Conservation (phyloP, 148 eudicot genomes). For the Dysphania ambrosioides region DNA sequence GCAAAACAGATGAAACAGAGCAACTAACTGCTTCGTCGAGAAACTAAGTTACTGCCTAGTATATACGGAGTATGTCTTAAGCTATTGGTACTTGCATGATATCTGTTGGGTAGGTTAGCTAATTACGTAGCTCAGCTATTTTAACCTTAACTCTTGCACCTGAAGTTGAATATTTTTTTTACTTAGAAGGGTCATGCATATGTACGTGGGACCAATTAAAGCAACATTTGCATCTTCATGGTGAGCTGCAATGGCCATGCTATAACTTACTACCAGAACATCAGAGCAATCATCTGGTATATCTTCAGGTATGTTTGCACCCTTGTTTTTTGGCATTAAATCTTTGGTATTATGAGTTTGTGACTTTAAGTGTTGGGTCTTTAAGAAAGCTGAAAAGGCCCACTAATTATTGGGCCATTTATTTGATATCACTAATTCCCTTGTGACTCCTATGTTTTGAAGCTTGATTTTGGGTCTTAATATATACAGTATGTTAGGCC, state of each 20-base stretch:
- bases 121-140: background rate
- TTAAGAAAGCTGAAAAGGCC: no score
- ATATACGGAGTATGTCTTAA: background rate
- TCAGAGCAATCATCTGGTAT: slow-evolving; percentile 72
- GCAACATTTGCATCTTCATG: slow-evolving; percentile 90
- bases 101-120: background rate
- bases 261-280: slow-evolving; percentile 58
- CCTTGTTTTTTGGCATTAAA: slow-evolving; percentile 48
- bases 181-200: slow-evolving; percentile 26
- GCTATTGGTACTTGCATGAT: background rate
- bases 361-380: no score
- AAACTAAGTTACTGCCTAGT: background rate
- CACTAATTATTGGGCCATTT: no score
- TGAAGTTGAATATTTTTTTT: background rate
- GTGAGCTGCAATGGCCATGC: slow-evolving; percentile 76
- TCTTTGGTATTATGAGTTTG: no score
- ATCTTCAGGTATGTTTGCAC: slow-evolving; percentile 27
- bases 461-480: background rate
- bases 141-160: background rate
- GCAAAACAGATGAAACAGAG: background rate
- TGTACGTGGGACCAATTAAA: slow-evolving; percentile 85
- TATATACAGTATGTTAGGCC: background rate
- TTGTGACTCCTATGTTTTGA: no score
- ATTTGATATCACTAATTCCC: no score
- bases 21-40: background rate